A percentile compares a stretch with the other conserved stretches of the same genome.
Conservation (phyloP, 2,329 filamentous ascomycete species). For the Trichophyton mentagrophytes region DNA sequence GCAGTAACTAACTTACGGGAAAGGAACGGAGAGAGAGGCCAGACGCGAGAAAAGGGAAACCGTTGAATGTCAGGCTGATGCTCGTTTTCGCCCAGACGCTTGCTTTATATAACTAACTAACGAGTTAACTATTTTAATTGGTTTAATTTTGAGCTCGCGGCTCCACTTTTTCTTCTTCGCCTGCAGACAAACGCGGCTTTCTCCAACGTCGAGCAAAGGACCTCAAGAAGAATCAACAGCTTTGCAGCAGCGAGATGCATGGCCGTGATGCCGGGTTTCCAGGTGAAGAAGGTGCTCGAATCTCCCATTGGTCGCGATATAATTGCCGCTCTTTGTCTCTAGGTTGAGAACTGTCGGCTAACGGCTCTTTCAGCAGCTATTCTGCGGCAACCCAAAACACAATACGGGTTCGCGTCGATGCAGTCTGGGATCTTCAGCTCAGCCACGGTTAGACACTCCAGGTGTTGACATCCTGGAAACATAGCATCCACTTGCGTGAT, state of each 20-base stretch:
- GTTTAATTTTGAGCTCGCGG: background rate
- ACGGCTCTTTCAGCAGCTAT: background rate
- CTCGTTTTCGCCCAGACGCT: background rate
- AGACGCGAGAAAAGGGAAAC: background rate
- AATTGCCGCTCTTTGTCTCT: background rate
- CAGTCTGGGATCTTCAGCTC: background rate
- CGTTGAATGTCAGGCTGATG: background rate
- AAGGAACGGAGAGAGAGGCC: too few species aligned
- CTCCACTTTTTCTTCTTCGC: background rate
- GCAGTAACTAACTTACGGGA: too few species aligned
- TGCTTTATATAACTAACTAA: too few species aligned
- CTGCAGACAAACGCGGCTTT: background rate
- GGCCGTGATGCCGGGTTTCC: background rate
- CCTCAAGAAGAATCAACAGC: background rate
- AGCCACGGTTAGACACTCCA: background rate
- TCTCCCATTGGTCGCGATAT: background rate
- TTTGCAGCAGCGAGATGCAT: background rate
- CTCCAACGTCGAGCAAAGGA: background rate
- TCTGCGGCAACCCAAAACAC: background rate
- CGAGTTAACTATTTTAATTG: too few species aligned
- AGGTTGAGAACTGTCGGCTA: background rate
- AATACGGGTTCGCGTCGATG: background rate
- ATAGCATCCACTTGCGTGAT: background rate
- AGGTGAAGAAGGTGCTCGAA: background rate
- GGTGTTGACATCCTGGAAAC: background rate